phyloP scores from a whole-genome alignment of 2,329 filamentous ascomycete genomes.

The Aphanocladium album region DNA sequence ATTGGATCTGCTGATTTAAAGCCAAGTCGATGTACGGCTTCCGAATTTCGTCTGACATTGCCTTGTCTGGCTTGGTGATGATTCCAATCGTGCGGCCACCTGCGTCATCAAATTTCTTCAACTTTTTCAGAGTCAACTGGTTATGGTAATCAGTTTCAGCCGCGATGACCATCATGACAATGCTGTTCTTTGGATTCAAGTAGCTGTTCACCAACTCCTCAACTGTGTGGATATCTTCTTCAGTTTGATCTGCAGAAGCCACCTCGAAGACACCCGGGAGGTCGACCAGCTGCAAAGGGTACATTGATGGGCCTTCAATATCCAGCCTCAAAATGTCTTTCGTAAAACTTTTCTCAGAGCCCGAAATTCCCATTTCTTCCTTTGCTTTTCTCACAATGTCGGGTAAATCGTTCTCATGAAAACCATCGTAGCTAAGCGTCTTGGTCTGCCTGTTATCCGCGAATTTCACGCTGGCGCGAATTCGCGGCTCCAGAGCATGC shows the following conservation, averaged over 20 bases:
- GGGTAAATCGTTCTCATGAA: slow-evolving; percentile 33
- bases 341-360: slow-evolving; percentile 27
- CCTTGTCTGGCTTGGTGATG: slow-evolving; percentile 48
- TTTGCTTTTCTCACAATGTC: slow-evolving; percentile 43
- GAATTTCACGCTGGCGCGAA: slow-evolving; percentile 35
- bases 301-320: slow-evolving; percentile 33
- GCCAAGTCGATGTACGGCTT: slow-evolving; percentile 27
- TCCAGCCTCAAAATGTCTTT: slow-evolving; percentile 38
- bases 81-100: slow-evolving; percentile 45
- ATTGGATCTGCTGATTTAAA: slow-evolving; percentile 19
- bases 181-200: slow-evolving; percentile 45
- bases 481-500: slow-evolving; percentile 24
- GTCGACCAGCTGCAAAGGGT: slow-evolving; percentile 45
- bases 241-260: slow-evolving; percentile 23
- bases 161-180: slow-evolving; percentile 48
- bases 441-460: slow-evolving; percentile 22
- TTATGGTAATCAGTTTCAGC: slow-evolving; percentile 44
- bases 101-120: slow-evolving; percentile 33
- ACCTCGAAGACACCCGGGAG: slow-evolving; percentile 38
- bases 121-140: slow-evolving; percentile 43
- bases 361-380: slow-evolving; percentile 37
- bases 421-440: slow-evolving; percentile 29
- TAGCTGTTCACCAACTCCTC: slow-evolving; percentile 38
- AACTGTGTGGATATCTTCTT: slow-evolving; percentile 23
- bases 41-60: slow-evolving; percentile 35